These are phyloP conservation scores for Nakaseomyces delphensis DNA, from an alignment of 1,139 yeast species.

Conservation along the genomic window DNA sequence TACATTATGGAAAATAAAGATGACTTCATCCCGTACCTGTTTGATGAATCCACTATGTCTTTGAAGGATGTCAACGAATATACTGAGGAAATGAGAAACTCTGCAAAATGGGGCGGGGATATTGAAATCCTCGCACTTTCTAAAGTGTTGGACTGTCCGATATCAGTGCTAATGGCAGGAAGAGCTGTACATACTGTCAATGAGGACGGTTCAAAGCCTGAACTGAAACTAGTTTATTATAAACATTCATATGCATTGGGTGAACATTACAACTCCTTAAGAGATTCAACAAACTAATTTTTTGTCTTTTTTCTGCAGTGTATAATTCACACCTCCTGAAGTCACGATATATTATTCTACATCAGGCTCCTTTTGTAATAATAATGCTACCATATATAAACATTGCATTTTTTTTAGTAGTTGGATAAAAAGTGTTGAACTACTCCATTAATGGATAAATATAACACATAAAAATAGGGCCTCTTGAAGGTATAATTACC, in stretches of 20 bases:
- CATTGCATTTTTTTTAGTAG: too few relatives aligned
- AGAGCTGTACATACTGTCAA: conserved; percentile 54
- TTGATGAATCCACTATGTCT: conserved; percentile 63
- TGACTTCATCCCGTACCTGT: conserved; percentile 71
- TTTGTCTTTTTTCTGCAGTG: neutral
- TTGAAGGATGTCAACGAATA: conserved; percentile 62
- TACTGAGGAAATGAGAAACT: conserved; percentile 53
- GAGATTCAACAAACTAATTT: too few relatives aligned
- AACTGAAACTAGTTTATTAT: conserved; percentile 67
- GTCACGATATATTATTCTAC: too few relatives aligned
- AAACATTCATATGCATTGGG: conserved; percentile 84
- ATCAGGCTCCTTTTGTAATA: too few relatives aligned
- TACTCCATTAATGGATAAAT: too few relatives aligned
- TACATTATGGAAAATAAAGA: conserved; percentile 57
- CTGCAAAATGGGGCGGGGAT: conserved; percentile 96
- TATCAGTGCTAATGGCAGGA: conserved; percentile 72
- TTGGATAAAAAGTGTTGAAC: too few relatives aligned
- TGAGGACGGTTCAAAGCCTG: conserved; percentile 42
- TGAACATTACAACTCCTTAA: conserved; percentile 84
- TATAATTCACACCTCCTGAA: too few relatives aligned
- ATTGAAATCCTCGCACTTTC: conserved; percentile 79
- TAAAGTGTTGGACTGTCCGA: conserved; percentile 55
- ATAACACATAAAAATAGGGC: too few relatives aligned
- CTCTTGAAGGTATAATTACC: too few relatives aligned
- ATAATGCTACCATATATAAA: too few relatives aligned